Evolutionary conservation across 148 eudicot genomes (phyloP).

Genomic region (Rhododendron vialii): DNA sequence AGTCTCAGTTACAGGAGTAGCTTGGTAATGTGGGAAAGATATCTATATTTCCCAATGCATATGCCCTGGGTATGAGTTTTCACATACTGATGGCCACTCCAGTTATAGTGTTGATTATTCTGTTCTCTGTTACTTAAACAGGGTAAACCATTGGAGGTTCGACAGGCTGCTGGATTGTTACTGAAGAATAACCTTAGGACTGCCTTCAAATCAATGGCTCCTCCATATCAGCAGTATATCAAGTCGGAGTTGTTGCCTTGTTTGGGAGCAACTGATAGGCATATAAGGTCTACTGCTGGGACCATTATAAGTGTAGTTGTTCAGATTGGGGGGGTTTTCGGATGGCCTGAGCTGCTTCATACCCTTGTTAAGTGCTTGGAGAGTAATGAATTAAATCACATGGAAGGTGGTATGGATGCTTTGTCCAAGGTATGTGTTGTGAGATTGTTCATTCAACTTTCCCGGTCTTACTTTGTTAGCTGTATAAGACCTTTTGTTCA

Average conservation of each 20-base stretch:
- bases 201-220: constrained; percentile 60
- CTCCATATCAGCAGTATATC: constrained; percentile 69
- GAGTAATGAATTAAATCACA: constrained; percentile 71
- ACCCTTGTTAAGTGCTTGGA: constrained; percentile 76
- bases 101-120: background rate
- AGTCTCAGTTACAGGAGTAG: background rate
- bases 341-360: constrained; percentile 86
- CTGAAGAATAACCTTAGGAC: constrained; percentile 83
- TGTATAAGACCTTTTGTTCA: background rate
- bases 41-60: background rate
- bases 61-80: background rate
- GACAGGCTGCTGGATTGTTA: constrained; percentile 96
- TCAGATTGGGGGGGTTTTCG: constrained; percentile 74
- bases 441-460: background rate
- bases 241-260: constrained; percentile 82
- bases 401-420: constrained; percentile 99
- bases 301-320: constrained; percentile 81
- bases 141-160: constrained; percentile 78
- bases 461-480: background rate
- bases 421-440: constrained; percentile 70
- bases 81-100: background rate
- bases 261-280: constrained; percentile 78
- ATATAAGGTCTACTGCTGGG: constrained; percentile 85
- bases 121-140: constrained; percentile 18
- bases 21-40: background rate